phyloP scores from a whole-genome alignment of 169 alveolate species.

The Condylostoma magnum region DNA sequence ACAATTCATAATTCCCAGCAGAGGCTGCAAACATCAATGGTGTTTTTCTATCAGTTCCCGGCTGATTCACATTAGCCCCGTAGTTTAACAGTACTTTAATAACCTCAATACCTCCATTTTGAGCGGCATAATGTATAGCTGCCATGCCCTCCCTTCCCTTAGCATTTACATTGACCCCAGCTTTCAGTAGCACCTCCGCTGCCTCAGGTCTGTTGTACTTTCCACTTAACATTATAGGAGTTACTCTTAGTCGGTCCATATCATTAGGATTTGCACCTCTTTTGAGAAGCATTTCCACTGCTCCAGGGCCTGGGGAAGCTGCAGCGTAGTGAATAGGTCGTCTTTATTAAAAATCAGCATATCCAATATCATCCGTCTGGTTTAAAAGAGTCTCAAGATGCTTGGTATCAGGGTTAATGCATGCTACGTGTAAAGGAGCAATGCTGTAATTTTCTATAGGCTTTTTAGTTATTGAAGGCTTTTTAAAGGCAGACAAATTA shows the following conservation, averaged over 20 bases:
- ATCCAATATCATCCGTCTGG: constrained; percentile 45
- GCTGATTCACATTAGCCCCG: constrained; percentile 51
- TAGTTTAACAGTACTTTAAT: constrained; percentile 61
- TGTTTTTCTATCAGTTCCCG: constrained; percentile 74
- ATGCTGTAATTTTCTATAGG: constrained; percentile 61
- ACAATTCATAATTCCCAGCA: constrained; percentile 56
- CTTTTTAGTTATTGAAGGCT: constrained; percentile 60
- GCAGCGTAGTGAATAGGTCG: constrained; percentile 85
- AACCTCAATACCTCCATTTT: constrained; percentile 58
- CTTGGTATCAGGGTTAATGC: constrained; percentile 75
- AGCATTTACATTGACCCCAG: constrained; percentile 38
- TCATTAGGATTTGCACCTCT: constrained; percentile 59
- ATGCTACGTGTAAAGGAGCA: constrained; percentile 81
- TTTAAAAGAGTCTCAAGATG: constrained; percentile 49
- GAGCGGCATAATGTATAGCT: constrained; percentile 77
- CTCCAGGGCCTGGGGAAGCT: constrained; percentile 63
- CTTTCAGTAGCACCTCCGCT: constrained; percentile 43
- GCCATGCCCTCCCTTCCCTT: constrained; percentile 56
- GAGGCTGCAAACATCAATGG: constrained; percentile 71
- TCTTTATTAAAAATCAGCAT: constrained; percentile 62
- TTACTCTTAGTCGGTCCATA: constrained; percentile 55
- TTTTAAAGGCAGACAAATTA: constrained; percentile 26
- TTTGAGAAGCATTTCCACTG: constrained; percentile 56
- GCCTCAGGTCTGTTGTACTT: constrained; percentile 58
- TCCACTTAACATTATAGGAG: constrained; percentile 72